Evolutionary conservation across 108 stramenopile species (phyloP).

Genomic region (Conticribra guillardii): DNA sequence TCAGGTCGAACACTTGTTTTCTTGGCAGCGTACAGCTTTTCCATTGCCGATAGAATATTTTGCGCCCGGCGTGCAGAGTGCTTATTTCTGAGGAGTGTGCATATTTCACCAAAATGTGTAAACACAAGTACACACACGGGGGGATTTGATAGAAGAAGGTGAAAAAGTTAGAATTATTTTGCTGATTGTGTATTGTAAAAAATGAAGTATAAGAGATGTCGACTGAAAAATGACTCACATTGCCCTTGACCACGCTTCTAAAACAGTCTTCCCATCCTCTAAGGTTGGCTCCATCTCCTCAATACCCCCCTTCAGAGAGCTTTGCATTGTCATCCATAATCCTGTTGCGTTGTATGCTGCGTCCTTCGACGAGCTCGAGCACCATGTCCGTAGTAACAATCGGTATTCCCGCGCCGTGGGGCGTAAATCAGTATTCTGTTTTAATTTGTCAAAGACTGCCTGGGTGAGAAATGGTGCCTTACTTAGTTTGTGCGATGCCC

Average conservation of each 20-base stretch:
- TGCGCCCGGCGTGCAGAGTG: slow-evolving; percentile 64
- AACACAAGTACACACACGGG: too few species aligned
- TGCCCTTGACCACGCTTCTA: slow-evolving; percentile 75
- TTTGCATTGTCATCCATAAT: slow-evolving; percentile 70
- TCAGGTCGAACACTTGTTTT: slow-evolving; percentile 58
- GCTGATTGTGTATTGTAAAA: too few species aligned
- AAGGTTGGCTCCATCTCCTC: slow-evolving; percentile 73
- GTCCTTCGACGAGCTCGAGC: slow-evolving; percentile 39
- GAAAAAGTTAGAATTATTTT: too few species aligned
- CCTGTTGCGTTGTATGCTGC: slow-evolving; percentile 77
- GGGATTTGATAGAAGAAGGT: too few species aligned
- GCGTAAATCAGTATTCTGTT: slow-evolving; percentile 21
- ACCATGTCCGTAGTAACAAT: slow-evolving; percentile 69
- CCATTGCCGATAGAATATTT: slow-evolving; percentile 62
- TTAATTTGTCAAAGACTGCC: slow-evolving; percentile 52
- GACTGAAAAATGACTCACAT: slow-evolving; percentile 45
- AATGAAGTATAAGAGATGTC: too few species aligned
- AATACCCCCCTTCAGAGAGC: slow-evolving; percentile 48
- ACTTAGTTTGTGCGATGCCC: slow-evolving; percentile 7
- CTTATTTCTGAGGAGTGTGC: slow-evolving; percentile 77
- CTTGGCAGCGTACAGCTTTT: slow-evolving; percentile 48
- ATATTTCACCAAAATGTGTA: too few species aligned
- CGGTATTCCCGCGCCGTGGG: slow-evolving; percentile 51
- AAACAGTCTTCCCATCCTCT: slow-evolving; percentile 77
- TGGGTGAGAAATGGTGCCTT: slow-evolving; percentile 42